A percentile compares a stretch with the other conserved stretches of the same genome.
These are phyloP conservation scores for Ensete ventricosum DNA, from an alignment of 176 grass and related monocot genomes.

Conservation along the genomic window DNA sequence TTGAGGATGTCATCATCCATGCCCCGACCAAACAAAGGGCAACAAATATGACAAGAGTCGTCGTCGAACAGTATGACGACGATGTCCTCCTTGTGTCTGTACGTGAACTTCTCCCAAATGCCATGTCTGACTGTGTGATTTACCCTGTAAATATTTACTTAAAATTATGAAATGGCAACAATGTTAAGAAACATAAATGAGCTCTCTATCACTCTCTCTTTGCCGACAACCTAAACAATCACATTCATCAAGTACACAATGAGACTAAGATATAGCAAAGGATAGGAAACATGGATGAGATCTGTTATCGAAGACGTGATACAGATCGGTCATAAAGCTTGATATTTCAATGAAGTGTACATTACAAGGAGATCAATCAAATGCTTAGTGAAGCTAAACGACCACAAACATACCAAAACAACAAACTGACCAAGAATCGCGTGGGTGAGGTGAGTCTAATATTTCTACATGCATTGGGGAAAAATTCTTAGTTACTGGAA, in stretches of 20 bases:
- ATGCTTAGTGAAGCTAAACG: not conserved
- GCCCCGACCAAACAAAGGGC: slow-evolving; percentile 7
- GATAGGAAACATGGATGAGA: not conserved
- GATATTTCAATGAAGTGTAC: not conserved
- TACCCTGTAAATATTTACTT: not conserved
- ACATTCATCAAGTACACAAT: not conserved
- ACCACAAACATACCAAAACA: not conserved
- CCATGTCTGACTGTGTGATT: not conserved
- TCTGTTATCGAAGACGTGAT: not conserved
- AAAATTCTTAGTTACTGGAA: not conserved
- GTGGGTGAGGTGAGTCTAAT: not conserved
- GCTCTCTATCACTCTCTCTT: not conserved
- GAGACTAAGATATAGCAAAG: not conserved
- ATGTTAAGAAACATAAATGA: not conserved
- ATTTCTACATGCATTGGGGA: not conserved
- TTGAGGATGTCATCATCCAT: slow-evolving; percentile 10
- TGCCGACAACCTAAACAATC: not conserved
- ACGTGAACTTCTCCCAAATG: not conserved
- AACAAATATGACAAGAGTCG: not conserved
- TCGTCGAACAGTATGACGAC: slow-evolving; percentile 1
- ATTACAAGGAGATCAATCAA: not conserved
- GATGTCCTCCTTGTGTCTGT: not conserved
- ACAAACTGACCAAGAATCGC: not conserved
- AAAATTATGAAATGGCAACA: not conserved
- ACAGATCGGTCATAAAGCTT: not conserved